Evolutionary conservation across 129 eudicot species (phyloP), one percentile per base, ranked within the genome.

Genomic region (Smallanthus sonchifolius): DNA sequence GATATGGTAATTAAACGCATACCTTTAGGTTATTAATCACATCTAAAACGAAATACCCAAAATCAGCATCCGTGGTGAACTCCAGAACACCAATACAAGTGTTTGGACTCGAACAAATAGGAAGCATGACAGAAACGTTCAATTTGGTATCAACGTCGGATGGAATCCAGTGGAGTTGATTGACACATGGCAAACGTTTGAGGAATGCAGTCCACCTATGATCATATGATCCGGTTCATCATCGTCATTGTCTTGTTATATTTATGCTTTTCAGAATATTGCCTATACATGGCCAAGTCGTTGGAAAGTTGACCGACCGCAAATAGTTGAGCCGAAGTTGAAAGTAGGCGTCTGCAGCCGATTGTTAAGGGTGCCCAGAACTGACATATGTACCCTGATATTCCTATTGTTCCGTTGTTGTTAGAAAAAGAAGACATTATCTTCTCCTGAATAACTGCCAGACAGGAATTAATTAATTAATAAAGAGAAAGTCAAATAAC

Each of bases 271-370:
- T 17, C 1, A 63, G 16, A 48, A 9, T 0, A 28, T 35, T 5
- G 6, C 72, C 79, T 75, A 14, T 45, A 36, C 7, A 5, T 19
- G 7, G 3, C 24, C 5, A 14, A 2, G 32, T 2, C 3, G 0
- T 2, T 19, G 24, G 16, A 0, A 10, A 54, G 65, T 3, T 35
- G 0, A 7, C 2, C 8, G 28, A 74, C 5, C 4, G 60, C 51
- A 47, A 74, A 74, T 34, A 63, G 71, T 74, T 63, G 78, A 47
- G 9, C 71, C n/a, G 63, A 74, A 35, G 70, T 74, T 47, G 78
- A 45, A 47, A 74, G 78, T 48, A 45, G 15, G 13, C 7, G 61
- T 47, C 39, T 74, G 10, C 40, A 24, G n/a, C 2, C 48, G 59
- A 37, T 63, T 64, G 1, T 49, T 34, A 74, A 51, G 14, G 79